A percentile compares a stretch with the other conserved stretches of the same genome.
Evolutionary conservation across 192 early-diverging fungal species (phyloP).

Genomic region (Rhizophagus sp.): DNA sequence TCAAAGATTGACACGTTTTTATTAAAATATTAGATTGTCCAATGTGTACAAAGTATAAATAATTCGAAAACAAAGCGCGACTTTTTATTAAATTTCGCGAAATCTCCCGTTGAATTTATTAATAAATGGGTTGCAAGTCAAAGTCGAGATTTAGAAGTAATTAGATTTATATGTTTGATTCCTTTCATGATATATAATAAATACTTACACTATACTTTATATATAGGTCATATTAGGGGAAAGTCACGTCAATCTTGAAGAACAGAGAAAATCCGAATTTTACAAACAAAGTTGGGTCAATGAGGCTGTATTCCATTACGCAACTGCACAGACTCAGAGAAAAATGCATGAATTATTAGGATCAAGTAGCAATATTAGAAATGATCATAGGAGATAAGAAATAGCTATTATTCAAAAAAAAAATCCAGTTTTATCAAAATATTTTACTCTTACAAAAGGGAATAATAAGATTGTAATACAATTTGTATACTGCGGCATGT

Average conservation of each 20-base stretch:
- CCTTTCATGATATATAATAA: conserved; percentile 7
- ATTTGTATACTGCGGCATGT: too few species aligned
- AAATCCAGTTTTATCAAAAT: too few species aligned
- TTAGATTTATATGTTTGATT: neutral
- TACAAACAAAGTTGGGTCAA: conserved; percentile 79
- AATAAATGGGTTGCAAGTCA: conserved; percentile 94
- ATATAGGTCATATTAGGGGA: conserved; percentile 74
- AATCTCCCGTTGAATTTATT: conserved; percentile 86
- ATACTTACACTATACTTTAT: neutral
- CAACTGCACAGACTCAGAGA: conserved; percentile 58
- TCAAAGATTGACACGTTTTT: neutral
- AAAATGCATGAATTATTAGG: neutral
- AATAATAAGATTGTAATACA: too few species aligned
- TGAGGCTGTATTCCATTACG: conserved; percentile 91
- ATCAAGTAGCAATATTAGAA: neutral
- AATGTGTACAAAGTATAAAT: conserved; percentile 82
- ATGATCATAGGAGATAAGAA: neutral
- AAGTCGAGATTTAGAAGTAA: conserved; percentile 87
- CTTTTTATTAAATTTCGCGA: conserved; percentile 85
- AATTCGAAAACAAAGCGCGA: conserved; percentile 89
- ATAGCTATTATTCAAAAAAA: too few species aligned
- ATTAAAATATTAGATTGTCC: conserved; percentile 56
- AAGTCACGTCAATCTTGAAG: conserved; percentile 71
- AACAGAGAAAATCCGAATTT: conserved; percentile 68
- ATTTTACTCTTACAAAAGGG: too few species aligned